A percentile compares a stretch with the other conserved stretches of the same genome.
phyloP scores from a whole-genome alignment of 1,139 yeast species.

The Geotrichum europaeum region DNA sequence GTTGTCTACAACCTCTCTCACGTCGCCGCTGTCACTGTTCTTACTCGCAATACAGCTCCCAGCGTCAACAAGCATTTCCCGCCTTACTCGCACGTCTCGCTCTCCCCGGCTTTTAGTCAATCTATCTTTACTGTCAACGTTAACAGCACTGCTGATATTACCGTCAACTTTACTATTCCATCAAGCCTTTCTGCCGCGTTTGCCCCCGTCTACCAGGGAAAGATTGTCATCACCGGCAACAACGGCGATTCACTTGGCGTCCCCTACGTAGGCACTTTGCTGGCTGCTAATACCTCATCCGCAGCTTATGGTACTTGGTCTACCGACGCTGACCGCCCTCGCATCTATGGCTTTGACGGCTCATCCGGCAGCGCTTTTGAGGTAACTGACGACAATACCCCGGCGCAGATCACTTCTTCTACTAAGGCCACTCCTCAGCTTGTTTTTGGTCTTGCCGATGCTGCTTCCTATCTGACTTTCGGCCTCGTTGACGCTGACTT shows the following conservation, averaged over 20 bases:
- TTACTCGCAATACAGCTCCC: not conserved
- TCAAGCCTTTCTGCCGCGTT: not conserved
- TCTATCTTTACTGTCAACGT: constrained; percentile 8
- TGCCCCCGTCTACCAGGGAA: constrained; percentile 11
- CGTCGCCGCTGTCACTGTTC: constrained; percentile 18
- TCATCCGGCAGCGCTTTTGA: not conserved
- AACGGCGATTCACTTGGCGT: constrained; percentile 5
- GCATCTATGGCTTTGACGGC: not conserved
- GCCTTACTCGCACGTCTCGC: constrained; percentile 8
- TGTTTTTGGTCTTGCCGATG: not conserved
- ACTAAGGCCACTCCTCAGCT: not conserved
- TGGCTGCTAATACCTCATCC: not conserved
- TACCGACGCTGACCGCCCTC: constrained; percentile 1
- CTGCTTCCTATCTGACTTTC: constrained; percentile 12
- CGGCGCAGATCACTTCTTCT: not conserved
- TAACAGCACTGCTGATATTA: not conserved
- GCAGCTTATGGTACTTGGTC: constrained; percentile 9
- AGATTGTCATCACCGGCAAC: constrained; percentile 2
- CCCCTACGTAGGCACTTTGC: constrained; percentile 7
- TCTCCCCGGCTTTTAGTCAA: not conserved
- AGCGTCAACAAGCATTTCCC: constrained; percentile 17
- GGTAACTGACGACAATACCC: not conserved
- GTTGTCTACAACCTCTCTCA: constrained; percentile 20
- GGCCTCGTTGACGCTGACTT: constrained; percentile 5
- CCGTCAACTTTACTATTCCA: constrained; percentile 5